phyloP scores from a whole-genome alignment of 1,284 basidiomycete species.

The Coniferiporia sulphurascens region DNA sequence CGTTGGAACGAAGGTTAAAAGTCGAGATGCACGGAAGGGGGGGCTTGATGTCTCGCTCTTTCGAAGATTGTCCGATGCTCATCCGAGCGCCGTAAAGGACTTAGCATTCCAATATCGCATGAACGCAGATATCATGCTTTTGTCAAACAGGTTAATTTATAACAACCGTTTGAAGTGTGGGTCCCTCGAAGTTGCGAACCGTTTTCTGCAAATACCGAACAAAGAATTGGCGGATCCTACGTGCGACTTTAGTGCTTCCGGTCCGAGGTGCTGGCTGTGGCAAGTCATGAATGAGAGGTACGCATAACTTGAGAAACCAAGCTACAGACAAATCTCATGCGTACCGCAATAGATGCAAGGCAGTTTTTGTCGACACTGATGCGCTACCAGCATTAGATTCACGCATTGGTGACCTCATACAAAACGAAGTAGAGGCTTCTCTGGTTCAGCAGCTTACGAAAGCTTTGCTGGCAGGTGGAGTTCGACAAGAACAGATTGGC shows the following conservation, averaged over 20 bases:
- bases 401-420: slow-evolving; percentile 81
- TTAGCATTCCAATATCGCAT: slow-evolving; percentile 91
- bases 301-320: slow-evolving; percentile 20
- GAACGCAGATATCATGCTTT: slow-evolving; percentile 93
- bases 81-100: slow-evolving; percentile 80
- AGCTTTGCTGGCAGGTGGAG: slow-evolving; percentile 61
- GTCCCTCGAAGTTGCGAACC: slow-evolving; percentile 61
- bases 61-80: slow-evolving; percentile 79
- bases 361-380: slow-evolving; percentile 93
- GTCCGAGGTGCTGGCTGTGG: slow-evolving; percentile 63
- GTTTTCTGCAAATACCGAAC: slow-evolving; percentile 52
- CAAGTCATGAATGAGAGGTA: slow-evolving; percentile 62
- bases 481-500: slow-evolving; percentile 71
- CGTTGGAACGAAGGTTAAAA: slow-evolving; percentile 59
- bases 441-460: slow-evolving; percentile 61
- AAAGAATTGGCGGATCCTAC: slow-evolving; percentile 26
- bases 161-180: slow-evolving; percentile 77
- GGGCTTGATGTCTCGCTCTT: slow-evolving; percentile 92
- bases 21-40: slow-evolving; percentile 70
- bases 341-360: slow-evolving; percentile 57
- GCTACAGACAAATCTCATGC: slow-evolving; percentile 2
- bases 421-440: slow-evolving; percentile 80
- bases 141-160: slow-evolving; percentile 92
- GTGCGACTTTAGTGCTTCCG: background rate
- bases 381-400: slow-evolving; percentile 71